Conservation (phyloP, 441 rosid species). For the Geranium incanum region DNA sequence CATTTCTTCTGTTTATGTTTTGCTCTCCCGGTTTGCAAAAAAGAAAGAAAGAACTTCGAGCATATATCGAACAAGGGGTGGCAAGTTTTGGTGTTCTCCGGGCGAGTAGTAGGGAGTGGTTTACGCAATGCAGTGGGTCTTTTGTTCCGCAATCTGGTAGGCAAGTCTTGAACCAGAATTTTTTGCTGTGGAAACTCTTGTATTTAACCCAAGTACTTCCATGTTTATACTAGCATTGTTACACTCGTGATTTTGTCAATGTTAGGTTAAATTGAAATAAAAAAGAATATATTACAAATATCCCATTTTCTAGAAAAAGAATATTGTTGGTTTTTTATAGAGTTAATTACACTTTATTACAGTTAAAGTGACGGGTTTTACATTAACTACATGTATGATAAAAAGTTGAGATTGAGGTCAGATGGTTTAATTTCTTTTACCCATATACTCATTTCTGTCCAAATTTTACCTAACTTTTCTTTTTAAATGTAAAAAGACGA, state of each 20-base stretch:
- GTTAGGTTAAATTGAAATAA: constrained; percentile 3
- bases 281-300: constrained; percentile 2
- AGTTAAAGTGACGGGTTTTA: no score
- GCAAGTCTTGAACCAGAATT: no score
- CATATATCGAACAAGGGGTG: neutral
- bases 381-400: no score
- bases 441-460: no score
- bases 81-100: constrained; percentile 5
- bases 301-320: no score
- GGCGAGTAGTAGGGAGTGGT: neutral
- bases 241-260: neutral
- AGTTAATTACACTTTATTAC: no score
- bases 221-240: constrained; percentile 1
- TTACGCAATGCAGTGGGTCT: neutral
- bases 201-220: neutral
- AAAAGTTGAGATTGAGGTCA: no score
- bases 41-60: neutral
- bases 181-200: neutral
- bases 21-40: neutral
- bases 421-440: no score
- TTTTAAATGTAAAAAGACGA: no score
- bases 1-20: neutral
- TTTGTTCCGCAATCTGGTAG: neutral
- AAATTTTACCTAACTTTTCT: no score
- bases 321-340: no score